Percentiles rank a stretch among this genome's conserved stretches.
These are phyloP conservation scores for Bonia amplexicaulis DNA, from an alignment of 176 grass and related monocot species.

Conservation along the genomic window DNA sequence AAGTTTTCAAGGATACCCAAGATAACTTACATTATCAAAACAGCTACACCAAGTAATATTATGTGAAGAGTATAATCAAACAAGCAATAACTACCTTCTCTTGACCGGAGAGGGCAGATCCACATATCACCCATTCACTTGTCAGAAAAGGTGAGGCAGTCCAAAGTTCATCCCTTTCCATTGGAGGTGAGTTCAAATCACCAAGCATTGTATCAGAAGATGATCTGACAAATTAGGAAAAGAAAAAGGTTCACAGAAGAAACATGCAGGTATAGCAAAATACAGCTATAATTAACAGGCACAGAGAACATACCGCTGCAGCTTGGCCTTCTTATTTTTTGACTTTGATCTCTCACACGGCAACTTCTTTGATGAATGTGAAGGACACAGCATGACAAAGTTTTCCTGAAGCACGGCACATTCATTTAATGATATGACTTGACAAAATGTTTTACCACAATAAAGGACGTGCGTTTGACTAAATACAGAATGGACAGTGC, in stretches of 20 bases:
- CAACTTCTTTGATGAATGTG: conserved; percentile 76
- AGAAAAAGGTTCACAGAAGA: not conserved
- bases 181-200: conserved; percentile 41
- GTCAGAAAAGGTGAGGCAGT: conserved; percentile 34
- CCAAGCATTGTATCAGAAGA: conserved; percentile 29
- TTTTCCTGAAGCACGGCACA: conserved; percentile 41
- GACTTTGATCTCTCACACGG: conserved; percentile 67
- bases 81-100: conserved; percentile 55
- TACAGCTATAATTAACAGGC: conserved; percentile 1
- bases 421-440: not conserved
- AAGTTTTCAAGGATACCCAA: conserved; percentile 15
- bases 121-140: conserved; percentile 78
- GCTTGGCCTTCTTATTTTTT: conserved; percentile 53
- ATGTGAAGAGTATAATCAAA: conserved; percentile 12
- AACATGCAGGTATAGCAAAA: conserved; percentile 7
- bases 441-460: not conserved
- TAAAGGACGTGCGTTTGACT: not conserved
- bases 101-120: conserved; percentile 55
- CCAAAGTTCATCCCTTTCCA: conserved; percentile 51
- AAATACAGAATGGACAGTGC: not conserved
- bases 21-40: not conserved
- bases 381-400: conserved; percentile 86
- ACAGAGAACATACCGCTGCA: conserved; percentile 30
- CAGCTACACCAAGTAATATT: not conserved
- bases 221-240: conserved; percentile 30